phyloP scores from a whole-genome alignment of 2,329 filamentous ascomycete species.

The Microcyclosporella mali region DNA sequence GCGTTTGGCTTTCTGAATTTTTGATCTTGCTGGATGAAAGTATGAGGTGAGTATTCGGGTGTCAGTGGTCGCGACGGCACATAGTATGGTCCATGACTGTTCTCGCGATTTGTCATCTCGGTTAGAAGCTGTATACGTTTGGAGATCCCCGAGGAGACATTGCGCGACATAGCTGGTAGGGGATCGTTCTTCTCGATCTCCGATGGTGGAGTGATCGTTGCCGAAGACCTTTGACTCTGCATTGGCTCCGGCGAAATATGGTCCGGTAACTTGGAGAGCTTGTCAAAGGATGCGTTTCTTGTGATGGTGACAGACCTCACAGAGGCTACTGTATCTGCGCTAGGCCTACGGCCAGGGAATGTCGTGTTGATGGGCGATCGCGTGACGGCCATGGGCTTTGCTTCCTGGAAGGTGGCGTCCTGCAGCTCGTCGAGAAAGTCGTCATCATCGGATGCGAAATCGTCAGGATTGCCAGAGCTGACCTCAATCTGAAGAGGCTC shows the following conservation, averaged over 20 bases:
- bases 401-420: conserved; percentile 73
- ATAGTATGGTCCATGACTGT: conserved; percentile 11
- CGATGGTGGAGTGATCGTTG: conserved; percentile 8
- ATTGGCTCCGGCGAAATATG: conserved; percentile 1
- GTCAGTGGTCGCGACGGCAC: conserved; percentile 13
- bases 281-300: conserved; percentile 1
- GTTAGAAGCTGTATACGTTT: conserved; percentile 91
- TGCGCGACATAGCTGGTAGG: conserved; percentile 51
- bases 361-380: conserved; percentile 63
- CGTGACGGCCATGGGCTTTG: conserved; percentile 69
- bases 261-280: conserved; percentile 2
- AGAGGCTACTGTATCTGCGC: conserved; percentile 19
- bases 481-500: conserved; percentile 36
- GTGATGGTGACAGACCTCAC: conserved; percentile 22
- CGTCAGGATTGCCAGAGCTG: conserved; percentile 36
- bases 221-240: neutral
- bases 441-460: conserved; percentile 62
- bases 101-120: conserved; percentile 49
- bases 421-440: conserved; percentile 67
- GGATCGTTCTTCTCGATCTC: conserved; percentile 30
- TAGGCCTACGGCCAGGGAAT: conserved; percentile 29
- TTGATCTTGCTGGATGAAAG: conserved; percentile 3
- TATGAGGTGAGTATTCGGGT: conserved; percentile 12
- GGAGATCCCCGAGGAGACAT: conserved; percentile 84
- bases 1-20: conserved; percentile 12